Percentiles rank a stretch among this genome's conserved stretches.
Evolutionary conservation across 2,329 filamentous ascomycete species (phyloP).

Genomic region (Beauveria australis): DNA sequence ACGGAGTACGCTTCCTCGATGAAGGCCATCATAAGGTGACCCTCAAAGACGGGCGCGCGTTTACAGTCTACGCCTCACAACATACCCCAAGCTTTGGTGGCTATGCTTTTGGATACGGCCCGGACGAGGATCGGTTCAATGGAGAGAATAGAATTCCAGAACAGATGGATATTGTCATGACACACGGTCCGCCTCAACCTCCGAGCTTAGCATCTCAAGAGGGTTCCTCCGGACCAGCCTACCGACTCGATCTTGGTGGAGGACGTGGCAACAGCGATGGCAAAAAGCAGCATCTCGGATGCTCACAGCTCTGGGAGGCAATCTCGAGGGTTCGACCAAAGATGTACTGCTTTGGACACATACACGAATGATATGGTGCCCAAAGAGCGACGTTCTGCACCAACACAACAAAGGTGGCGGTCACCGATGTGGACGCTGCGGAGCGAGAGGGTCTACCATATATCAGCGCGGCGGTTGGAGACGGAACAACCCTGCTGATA

Average conservation of each 20-base stretch:
- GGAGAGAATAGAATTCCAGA: constrained; percentile 5
- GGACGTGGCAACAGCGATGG: constrained; percentile 12
- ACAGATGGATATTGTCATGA: constrained; percentile 18
- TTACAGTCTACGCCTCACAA: constrained; percentile 33
- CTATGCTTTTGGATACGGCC: constrained; percentile 33
- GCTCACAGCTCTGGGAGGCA: constrained; percentile 14
- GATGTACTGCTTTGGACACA: constrained; percentile 20
- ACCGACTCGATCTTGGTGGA: constrained; percentile 20
- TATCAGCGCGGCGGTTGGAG: background rate
- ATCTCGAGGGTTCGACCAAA: constrained; percentile 15
- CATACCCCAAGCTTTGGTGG: constrained; percentile 28
- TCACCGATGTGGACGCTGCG: background rate
- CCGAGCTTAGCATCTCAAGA: constrained; percentile 18
- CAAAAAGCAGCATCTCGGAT: constrained; percentile 16
- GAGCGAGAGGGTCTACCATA: background rate
- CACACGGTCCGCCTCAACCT: constrained; percentile 18
- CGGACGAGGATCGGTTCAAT: constrained; percentile 12
- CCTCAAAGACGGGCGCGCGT: constrained; percentile 27
- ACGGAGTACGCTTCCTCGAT: constrained; percentile 25
- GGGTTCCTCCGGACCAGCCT: background rate
- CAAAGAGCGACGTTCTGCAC: constrained; percentile 20
- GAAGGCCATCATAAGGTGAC: constrained; percentile 29
- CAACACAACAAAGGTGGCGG: background rate
- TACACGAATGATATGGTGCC: constrained; percentile 19
- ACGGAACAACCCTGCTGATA: background rate